Base-by-base conservation (phyloP, 352 stramenopile genomes). In the Phytophthora citrophthora region DNA sequence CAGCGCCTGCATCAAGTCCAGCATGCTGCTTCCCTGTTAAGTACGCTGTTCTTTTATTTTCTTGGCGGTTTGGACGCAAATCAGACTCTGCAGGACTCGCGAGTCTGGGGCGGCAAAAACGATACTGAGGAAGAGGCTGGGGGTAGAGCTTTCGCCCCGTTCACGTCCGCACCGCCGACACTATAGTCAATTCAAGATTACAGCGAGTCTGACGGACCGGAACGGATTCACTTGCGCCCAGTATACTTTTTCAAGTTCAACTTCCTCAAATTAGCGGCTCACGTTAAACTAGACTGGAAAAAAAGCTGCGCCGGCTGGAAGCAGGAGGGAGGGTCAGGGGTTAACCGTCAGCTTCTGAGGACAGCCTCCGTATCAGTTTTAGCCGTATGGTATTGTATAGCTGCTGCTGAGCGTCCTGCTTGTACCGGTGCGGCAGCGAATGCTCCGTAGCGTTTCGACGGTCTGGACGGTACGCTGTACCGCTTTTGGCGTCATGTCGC, bases 1-100 rank as follows among this genome's bases (percentile, higher is more conserved):
- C 45, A 73, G 59, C 41, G 59, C 61, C 24, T 70, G 64, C 64
- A 73, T 67, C 20, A 77, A 51, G 50, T 77, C 69, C 23, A 77
- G 45, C 69, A 77, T 77, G 13, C 18, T 52, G 20, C 24, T 32
- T 20, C 34, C 24, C 41, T 43, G 32, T 29, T 61, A 60, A 65
- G 48, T 70, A 44, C 56, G 48, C 18, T 52, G 53, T 20, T 20
- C 46, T 31, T 15, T 23, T 45, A 8, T 49, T 16, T 20, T 8
- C 15, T 61, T 36, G 15, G 49, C 41, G 12, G 27, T 3, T 2
- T 32, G 29, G 50, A 15, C 18, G 46, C 52, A 64, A 64, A 70
- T 70, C 61, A 70, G 61, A 60, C 38, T 50, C 31, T 58, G 53
- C 10, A 8, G 8, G 41, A 7, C 15, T 29, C 18, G 1, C 18